Conservation (phyloP, 495 filamentous ascomycete genomes). For the Delitschia confertaspora region DNA sequence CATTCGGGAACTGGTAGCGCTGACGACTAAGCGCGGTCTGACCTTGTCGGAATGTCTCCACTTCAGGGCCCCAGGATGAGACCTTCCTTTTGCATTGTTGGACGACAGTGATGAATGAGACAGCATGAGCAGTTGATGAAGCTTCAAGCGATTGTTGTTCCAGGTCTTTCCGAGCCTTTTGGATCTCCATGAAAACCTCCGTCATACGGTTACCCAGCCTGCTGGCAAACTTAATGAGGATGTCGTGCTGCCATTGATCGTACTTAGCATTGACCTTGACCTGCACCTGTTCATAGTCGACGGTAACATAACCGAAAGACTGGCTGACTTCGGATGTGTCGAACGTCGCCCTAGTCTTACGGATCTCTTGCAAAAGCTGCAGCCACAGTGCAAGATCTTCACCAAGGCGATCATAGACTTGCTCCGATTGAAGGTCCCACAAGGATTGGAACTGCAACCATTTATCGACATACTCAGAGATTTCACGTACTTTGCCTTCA, state of each 20-base stretch:
- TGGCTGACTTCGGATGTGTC: constrained; percentile 88
- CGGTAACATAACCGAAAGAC: constrained; percentile 82
- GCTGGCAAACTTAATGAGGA: constrained; percentile 79
- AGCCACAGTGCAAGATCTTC: constrained; percentile 89
- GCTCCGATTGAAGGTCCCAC: constrained; percentile 93
- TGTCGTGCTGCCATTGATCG: constrained; percentile 98
- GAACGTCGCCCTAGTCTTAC: constrained; percentile 86
- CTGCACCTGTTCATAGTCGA: constrained; percentile 97
- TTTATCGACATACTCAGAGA: constrained; percentile 80
- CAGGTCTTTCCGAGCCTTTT: constrained; percentile 76
- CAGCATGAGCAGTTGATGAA: constrained; percentile 87
- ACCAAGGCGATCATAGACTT: constrained; percentile 84
- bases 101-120: constrained; percentile 95
- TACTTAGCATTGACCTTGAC: constrained; percentile 97
- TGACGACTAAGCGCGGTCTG: constrained; percentile 83
- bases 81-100: constrained; percentile 91
- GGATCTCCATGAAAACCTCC: constrained; percentile 80
- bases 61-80: constrained; percentile 85
- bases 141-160: constrained; percentile 86
- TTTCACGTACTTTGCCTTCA: constrained; percentile 65
- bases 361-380: constrained; percentile 87
- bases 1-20: constrained; percentile 81
- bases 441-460: constrained; percentile 98
- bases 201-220: constrained; percentile 84
- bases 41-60: constrained; percentile 89